Conservation (phyloP, 306 rosid species). For the Fragaria ananassa region DNA sequence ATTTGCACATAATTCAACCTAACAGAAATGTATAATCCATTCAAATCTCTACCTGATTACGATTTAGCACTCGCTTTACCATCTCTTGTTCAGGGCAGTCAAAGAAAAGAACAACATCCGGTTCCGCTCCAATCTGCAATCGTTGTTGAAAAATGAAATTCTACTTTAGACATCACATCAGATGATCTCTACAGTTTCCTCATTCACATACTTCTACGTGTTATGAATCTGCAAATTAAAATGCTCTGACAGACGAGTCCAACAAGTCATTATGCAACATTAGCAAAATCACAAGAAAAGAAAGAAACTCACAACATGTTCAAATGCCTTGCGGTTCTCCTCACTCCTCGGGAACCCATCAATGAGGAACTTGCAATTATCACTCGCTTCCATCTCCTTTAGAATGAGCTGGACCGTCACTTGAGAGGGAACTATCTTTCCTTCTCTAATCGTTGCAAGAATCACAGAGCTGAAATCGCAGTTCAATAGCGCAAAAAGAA, state of each 20-base stretch:
- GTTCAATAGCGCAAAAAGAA: constrained; percentile 11
- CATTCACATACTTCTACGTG: constrained; percentile 4
- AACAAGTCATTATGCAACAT: not conserved
- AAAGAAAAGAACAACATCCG: constrained; percentile 80
- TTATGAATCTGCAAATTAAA: constrained; percentile 1
- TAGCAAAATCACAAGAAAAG: constrained; percentile 10
- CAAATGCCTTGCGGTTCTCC: constrained; percentile 85
- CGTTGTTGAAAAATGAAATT: constrained; percentile 9
- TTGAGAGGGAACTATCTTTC: constrained; percentile 85
- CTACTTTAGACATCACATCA: constrained; percentile 1
- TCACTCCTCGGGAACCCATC: constrained; percentile 94
- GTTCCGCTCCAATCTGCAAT: constrained; percentile 72
- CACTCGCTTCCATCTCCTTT: constrained; percentile 73
- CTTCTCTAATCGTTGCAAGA: constrained; percentile 67
- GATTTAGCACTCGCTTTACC: constrained; percentile 90
- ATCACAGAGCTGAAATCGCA: constrained; percentile 66
- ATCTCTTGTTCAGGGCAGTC: constrained; percentile 93
- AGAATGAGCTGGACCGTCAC: constrained; percentile 72
- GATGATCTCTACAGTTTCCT: not conserved
- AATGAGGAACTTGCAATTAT: constrained; percentile 62
- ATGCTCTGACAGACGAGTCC: not conserved
- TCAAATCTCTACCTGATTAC: constrained; percentile 63
- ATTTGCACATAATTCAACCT: constrained; percentile 1
- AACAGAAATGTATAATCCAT: not conserved
- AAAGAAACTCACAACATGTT: constrained; percentile 61